Conservation (phyloP, 495 filamentous ascomycete genomes). For the Terfezia claveryi region DNA sequence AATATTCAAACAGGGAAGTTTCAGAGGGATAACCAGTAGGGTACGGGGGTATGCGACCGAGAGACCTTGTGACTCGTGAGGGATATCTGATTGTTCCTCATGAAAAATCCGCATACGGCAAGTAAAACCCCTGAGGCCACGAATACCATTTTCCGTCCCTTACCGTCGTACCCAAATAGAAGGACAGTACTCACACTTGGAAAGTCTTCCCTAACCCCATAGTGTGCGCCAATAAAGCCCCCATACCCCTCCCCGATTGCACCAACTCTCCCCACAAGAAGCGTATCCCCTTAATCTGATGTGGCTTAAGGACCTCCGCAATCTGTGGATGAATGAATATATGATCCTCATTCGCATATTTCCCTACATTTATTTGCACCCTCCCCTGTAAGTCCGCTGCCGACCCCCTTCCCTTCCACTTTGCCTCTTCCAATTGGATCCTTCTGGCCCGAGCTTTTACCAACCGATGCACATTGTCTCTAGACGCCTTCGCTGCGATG, state of each 20-base stretch:
- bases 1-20: not conserved
- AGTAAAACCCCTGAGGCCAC: too few species aligned
- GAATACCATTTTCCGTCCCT: conserved; percentile 1
- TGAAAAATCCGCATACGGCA: too few species aligned
- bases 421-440: not conserved
- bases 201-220: conserved; percentile 93
- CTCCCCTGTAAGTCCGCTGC: not conserved
- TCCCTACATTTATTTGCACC: conserved; percentile 10
- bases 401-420: not conserved
- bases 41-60: too few species aligned
- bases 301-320: conserved; percentile 29
- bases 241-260: conserved; percentile 28
- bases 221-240: conserved; percentile 71
- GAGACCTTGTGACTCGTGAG: too few species aligned
- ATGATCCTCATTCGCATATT: conserved; percentile 8
- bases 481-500: not conserved
- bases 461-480: not conserved
- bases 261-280: conserved; percentile 83
- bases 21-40: too few species aligned
- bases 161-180: not conserved
- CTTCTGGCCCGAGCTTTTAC: not conserved
- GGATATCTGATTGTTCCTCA: too few species aligned
- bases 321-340: conserved; percentile 32
- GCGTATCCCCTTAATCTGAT: conserved; percentile 49
- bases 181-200: conserved; percentile 37